These are phyloP conservation scores for Daldinia concentrica DNA, from an alignment of 495 filamentous ascomycete species.

Conservation along the genomic window DNA sequence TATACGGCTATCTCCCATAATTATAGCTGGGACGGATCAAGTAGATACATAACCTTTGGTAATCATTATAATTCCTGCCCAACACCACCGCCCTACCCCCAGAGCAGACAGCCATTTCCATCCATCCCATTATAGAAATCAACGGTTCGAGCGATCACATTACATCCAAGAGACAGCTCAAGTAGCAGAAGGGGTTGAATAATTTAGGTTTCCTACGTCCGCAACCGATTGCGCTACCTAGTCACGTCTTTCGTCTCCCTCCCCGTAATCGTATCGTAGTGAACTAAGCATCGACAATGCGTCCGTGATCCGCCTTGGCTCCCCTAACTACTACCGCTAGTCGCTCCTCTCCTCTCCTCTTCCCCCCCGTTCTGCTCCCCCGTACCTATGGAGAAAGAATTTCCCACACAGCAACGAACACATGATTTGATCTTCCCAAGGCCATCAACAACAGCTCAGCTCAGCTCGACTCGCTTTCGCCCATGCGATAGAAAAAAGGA, in stretches of 20 bases:
- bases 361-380: constrained; percentile 1
- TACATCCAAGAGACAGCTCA: neutral
- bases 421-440: neutral
- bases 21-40: neutral
- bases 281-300: neutral
- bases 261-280: neutral
- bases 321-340: constrained; percentile 13
- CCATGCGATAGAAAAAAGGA: neutral
- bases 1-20: neutral
- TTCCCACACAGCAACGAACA: neutral
- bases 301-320: neutral
- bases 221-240: constrained; percentile 20
- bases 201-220: constrained; percentile 44
- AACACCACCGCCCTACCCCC: neutral
- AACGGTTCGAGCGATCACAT: neutral
- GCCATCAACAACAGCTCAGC: neutral
- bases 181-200: constrained; percentile 17
- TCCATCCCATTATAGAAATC: neutral
- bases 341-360: neutral
- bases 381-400: constrained; percentile 2
- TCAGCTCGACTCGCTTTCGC: neutral
- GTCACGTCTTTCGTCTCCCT: neutral
- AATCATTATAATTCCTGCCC: neutral
- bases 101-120: neutral
- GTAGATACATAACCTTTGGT: neutral